A percentile compares a stretch with the other conserved stretches of the same genome.
Evolutionary conservation across 2,329 filamentous ascomycete species (phyloP).

Genomic region (Cladosporium sp.): DNA sequence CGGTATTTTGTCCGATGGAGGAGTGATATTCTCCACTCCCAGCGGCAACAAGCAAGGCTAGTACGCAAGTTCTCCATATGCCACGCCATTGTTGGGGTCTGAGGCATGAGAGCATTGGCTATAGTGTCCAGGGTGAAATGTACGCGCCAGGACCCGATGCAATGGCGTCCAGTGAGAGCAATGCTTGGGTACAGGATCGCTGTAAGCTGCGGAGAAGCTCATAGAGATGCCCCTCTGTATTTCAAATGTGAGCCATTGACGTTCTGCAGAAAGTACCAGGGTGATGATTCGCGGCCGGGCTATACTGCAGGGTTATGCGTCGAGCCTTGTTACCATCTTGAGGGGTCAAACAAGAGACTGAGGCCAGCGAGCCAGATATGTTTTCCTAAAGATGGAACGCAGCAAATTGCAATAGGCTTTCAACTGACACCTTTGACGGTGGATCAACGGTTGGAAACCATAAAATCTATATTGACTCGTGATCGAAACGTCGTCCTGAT

Average conservation of each 20-base stretch:
- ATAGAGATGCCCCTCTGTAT: background rate
- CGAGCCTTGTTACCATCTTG: background rate
- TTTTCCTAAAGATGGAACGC: too few species aligned
- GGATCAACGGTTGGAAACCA: background rate
- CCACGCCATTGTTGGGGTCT: background rate
- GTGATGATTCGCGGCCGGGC: background rate
- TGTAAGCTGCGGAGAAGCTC: conserved; percentile 14
- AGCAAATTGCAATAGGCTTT: too few species aligned
- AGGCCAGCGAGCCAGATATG: too few species aligned
- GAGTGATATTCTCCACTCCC: conserved; percentile 1
- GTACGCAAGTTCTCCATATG: background rate
- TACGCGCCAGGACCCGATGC: background rate
- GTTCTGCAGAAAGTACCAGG: background rate
- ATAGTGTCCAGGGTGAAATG: background rate
- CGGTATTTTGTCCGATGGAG: background rate
- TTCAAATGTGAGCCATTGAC: conserved; percentile 1
- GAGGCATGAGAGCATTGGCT: background rate
- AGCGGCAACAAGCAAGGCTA: background rate
- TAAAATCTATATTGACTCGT: background rate
- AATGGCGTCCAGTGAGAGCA: background rate
- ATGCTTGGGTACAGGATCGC: background rate
- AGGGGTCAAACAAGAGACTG: background rate
- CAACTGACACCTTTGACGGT: too few species aligned
- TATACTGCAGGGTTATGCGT: background rate
- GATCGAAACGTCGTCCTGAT: background rate